A percentile compares a stretch with the other conserved stretches of the same genome.
Conservation (phyloP, 1,284 basidiomycete species). For the Heliocybe sulcata region DNA sequence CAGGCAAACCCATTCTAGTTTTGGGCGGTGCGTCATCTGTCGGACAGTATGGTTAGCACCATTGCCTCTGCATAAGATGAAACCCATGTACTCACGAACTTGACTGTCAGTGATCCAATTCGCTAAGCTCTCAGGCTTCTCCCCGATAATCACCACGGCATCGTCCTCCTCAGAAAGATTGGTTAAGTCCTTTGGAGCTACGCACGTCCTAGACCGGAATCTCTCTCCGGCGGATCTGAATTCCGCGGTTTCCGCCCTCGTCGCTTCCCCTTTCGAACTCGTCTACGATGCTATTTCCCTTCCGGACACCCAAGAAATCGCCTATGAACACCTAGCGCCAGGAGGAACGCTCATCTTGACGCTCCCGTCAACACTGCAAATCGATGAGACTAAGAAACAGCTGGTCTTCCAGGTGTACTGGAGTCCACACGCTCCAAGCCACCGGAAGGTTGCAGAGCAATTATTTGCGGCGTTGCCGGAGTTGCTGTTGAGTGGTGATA, state of each 20-base stretch:
- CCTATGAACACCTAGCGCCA: constrained; percentile 12
- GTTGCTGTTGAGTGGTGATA: constrained; percentile 4
- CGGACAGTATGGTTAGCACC: background rate
- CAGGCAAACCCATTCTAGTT: background rate
- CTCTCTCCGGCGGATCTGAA: constrained; percentile 11
- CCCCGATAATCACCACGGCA: constrained; percentile 41
- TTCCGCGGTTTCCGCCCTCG: constrained; percentile 3
- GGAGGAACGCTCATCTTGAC: constrained; percentile 10
- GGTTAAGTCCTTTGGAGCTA: constrained; percentile 44
- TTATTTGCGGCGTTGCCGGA: constrained; percentile 7
- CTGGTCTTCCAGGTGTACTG: constrained; percentile 4
- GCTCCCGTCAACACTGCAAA: background rate
- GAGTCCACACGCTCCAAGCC: background rate
- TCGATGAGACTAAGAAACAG: constrained; percentile 1
- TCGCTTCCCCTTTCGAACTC: constrained; percentile 18
- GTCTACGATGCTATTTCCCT: constrained; percentile 26
- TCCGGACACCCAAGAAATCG: constrained; percentile 9
- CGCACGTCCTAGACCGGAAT: constrained; percentile 38
- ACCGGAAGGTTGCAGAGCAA: constrained; percentile 4
- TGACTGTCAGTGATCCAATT: background rate
- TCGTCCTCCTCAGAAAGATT: constrained; percentile 30
- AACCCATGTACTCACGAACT: background rate
- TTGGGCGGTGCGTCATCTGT: background rate
- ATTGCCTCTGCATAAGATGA: background rate
- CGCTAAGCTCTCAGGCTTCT: constrained; percentile 1